phyloP scores from a whole-genome alignment of 192 early-diverging fungal species.

The Neocallimastix lanati region DNA sequence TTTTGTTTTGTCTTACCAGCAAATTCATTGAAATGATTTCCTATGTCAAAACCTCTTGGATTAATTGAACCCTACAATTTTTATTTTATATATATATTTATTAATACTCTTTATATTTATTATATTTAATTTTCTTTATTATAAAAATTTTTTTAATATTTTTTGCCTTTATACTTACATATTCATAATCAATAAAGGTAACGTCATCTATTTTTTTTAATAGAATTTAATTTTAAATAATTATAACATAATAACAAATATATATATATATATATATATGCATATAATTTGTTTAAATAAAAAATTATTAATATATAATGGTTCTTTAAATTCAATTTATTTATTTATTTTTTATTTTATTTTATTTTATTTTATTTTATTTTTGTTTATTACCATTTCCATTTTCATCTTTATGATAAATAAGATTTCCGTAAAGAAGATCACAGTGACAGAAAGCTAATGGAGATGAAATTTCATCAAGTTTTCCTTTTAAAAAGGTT shows the following conservation, averaged over 20 bases:
- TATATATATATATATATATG: too few relatives aligned
- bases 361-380: too few relatives aligned
- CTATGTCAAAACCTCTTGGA: slow-evolving; percentile 93
- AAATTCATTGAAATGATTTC: slow-evolving; percentile 88
- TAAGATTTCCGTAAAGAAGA: slow-evolving; percentile 74
- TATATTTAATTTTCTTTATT: too few relatives aligned
- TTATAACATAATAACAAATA: too few relatives aligned
- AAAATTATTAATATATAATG: too few relatives aligned
- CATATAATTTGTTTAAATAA: too few relatives aligned
- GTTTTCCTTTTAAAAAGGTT: slow-evolving; percentile 22
- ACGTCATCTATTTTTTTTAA: not conserved
- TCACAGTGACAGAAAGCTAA: slow-evolving; percentile 90
- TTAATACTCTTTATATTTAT: too few relatives aligned
- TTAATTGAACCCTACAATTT: slow-evolving; percentile 48
- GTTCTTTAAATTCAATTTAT: too few relatives aligned
- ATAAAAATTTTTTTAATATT: too few relatives aligned
- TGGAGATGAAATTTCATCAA: slow-evolving; percentile 44
- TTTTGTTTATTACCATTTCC: not conserved
- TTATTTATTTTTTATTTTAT: too few relatives aligned
- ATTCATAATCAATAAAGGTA: slow-evolving; percentile 5
- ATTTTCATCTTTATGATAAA: slow-evolving; percentile 39
- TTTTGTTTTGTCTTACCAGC: slow-evolving; percentile 20
- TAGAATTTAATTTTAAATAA: too few relatives aligned
- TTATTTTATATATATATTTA: too few relatives aligned
- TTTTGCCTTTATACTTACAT: not conserved